Base-by-base conservation (phyloP, 2,329 filamentous ascomycete species). In the Microcyclospora tardicrescens region DNA sequence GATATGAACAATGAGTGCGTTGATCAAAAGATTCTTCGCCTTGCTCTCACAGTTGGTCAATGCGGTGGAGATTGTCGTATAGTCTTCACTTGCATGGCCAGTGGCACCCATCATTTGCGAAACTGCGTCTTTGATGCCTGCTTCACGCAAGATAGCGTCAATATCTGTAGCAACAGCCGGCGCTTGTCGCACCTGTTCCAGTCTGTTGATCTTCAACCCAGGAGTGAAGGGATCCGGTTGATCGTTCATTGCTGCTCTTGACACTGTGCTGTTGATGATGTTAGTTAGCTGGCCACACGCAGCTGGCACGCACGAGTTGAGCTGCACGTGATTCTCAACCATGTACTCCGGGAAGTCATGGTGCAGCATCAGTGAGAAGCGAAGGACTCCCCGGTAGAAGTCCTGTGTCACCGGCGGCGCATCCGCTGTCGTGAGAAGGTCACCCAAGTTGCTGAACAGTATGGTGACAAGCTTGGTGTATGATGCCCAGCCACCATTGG, bases 271-370 rank as follows among this genome's bases (percentile, higher is more conserved):
- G 44, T 96, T 71, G 38, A 98, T 77, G 39, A 94, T 70, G 55
- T 96, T 95, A 48, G 87, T 77, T 37, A 95, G 69, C 60, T 96
- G 91, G 12, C 80, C 79, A 61, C 84, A 91, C 54, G 91, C 81
- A 36, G 78, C 75, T 1, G 87, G 84, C 41, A 96, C 81, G 53
- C 76, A 77, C 50, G 82, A 79, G 63, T 81, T 86, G 37, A 98
- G 75, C 49, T 77, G 75, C 49, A 84, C 77, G 56, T 93, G 84
- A 58, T 93, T 85, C 51, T 87, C 84, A 5, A 84, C 81, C 32
- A 98, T 65, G 60, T 94, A 98, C 40, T 95, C 86, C 0, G 89
- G 83, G 61, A 85, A 96, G 59, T 98, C 91, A 56, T 96, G 91
- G 50, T 94, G 84, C 38, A 98, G 67, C 37, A 93, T 73, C 28